Evolutionary conservation across 179 eudicot genomes (phyloP), one percentile per base, ranked within the genome.

Genomic region (Actinidia chinensis): DNA sequence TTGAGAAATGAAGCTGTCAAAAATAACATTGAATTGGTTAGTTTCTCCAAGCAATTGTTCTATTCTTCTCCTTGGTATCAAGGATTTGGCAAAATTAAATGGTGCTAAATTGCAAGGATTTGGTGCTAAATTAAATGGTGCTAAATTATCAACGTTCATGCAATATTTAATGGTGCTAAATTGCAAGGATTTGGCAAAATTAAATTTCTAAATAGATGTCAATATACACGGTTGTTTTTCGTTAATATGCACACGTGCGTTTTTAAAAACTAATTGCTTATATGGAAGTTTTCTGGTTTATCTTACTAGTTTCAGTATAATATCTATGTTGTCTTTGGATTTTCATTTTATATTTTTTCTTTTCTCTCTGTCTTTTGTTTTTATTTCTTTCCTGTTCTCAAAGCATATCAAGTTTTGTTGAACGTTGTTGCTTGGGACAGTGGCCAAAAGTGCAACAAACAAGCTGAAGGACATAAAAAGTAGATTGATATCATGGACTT

Each of bases 21-120:
- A 80, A 74, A 90, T 33, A 88, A 89, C 0, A 92, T 95, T 60
- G 99, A 95, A 84, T 84, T 95, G 97, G 99, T 95, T 82, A 60
- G 87, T 80, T 76, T 81, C 59, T 63, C 33, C 23, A 3, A 61
- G 11, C 51, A 50, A 46, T 23, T 56, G 51, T 58, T 69, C 52
- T 77, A 28, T 68, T 25, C 80, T 44, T 56, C 20, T 67, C 25
- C 15, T 13, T 60, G 73, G 46, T 72, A 14, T 80, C 23, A 20
- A 50, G 12, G n/a, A n/a, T n/a, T n/a, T n/a, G n/a, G n/a, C 18
- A 13, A 12, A 20, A 67, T 25, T 9, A 44, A 23, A 66, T 63
- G 22, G 68, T 51, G 55, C 20, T 71, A 71, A 28, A 71, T 51
- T 18, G 22, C 58, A n/a, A n/a, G n/a, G n/a, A n/a, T n/a, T n/a